These are phyloP conservation scores for Cryphonectria japonica DNA, from an alignment of 2,329 filamentous ascomycete species.

Conservation along the genomic window DNA sequence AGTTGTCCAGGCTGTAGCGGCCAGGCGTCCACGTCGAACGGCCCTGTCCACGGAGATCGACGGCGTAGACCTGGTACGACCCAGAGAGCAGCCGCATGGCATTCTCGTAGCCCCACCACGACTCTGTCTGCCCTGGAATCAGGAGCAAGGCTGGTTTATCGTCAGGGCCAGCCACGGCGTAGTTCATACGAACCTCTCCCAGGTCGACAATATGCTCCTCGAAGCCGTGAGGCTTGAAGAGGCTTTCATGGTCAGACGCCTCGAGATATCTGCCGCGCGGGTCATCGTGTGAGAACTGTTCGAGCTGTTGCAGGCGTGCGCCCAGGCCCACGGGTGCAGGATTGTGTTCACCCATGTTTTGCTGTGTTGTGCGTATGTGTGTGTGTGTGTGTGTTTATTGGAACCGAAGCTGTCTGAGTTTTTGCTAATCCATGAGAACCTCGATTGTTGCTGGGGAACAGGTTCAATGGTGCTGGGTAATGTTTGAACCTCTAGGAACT, in stretches of 20 bases:
- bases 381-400: background rate
- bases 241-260: slow-evolving; percentile 17
- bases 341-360: slow-evolving; percentile 7
- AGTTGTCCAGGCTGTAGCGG: slow-evolving; percentile 31
- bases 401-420: background rate
- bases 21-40: slow-evolving; percentile 31
- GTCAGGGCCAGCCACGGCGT: slow-evolving; percentile 24
- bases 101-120: slow-evolving; percentile 31
- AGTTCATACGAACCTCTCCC: slow-evolving; percentile 32
- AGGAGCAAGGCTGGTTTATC: slow-evolving; percentile 28
- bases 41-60: slow-evolving; percentile 31
- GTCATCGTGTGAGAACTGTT: slow-evolving; percentile 8
- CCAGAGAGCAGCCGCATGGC: slow-evolving; percentile 28
- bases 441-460: too few species aligned
- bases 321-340: background rate
- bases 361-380: background rate
- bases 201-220: slow-evolving; percentile 30
- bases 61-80: slow-evolving; percentile 31
- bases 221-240: slow-evolving; percentile 29
- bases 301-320: slow-evolving; percentile 4
- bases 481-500: too few species aligned
- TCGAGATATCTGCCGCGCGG: slow-evolving; percentile 17
- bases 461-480: too few species aligned
- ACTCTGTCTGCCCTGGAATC: slow-evolving; percentile 30
- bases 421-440: too few species aligned